phyloP scores from a whole-genome alignment of 257 asterid genomes.

The Marsdenia floribunda region DNA sequence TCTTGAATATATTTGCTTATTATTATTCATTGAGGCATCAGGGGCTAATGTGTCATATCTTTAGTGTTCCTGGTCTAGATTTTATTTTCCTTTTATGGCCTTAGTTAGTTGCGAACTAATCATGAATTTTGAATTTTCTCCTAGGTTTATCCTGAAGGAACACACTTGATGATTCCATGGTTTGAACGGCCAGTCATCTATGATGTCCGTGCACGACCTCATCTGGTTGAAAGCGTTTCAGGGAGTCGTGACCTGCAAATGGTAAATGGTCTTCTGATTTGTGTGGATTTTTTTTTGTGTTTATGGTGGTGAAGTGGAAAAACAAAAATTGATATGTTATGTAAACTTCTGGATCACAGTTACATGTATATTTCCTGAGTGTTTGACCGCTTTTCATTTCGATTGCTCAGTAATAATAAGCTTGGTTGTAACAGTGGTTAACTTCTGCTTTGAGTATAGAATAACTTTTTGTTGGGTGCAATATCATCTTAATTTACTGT shows the following conservation, averaged over 20 bases:
- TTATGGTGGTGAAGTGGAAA: not conserved
- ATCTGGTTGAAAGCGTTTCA: slow-evolving; percentile 84
- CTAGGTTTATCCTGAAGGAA: slow-evolving; percentile 91
- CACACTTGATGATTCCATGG: slow-evolving; percentile 92
- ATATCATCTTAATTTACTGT: not conserved
- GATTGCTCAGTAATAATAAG: not conserved
- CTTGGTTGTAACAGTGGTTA: not conserved
- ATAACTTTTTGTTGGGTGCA: not conserved
- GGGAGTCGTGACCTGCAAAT: slow-evolving; percentile 97
- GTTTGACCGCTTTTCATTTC: not conserved
- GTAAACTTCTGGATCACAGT: not conserved
- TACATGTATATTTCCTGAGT: not conserved
- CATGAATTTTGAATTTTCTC: not conserved
- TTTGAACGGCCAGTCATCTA: slow-evolving; percentile 82
- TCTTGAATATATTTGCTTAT: not conserved
- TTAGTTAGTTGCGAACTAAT: not conserved
- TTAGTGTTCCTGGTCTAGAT: not conserved
- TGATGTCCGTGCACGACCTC: slow-evolving; percentile 96
- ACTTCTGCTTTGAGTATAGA: not conserved
- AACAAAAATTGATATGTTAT: not conserved
- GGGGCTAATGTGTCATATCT: not conserved
- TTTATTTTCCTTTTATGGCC: not conserved
- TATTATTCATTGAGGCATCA: not conserved
- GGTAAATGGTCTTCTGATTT: slow-evolving; percentile 35
- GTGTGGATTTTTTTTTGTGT: slow-evolving; percentile 1